Conservation (phyloP, 352 stramenopile genomes). For the Globisporangium paddicum region DNA sequence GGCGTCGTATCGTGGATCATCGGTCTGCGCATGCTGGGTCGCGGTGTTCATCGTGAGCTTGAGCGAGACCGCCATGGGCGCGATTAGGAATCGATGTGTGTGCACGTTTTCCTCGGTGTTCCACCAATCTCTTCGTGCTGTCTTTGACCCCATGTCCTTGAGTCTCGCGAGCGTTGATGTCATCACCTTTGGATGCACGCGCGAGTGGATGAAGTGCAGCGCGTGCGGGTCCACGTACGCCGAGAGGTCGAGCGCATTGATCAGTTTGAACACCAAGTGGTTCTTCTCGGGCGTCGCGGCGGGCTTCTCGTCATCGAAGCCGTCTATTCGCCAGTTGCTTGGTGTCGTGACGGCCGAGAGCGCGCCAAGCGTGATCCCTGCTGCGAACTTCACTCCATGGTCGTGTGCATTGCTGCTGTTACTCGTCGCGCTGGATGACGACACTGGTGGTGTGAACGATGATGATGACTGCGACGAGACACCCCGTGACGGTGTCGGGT, state of each 20-base stretch:
- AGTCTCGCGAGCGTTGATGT: slow-evolving; percentile 67
- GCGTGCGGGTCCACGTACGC: slow-evolving; percentile 83
- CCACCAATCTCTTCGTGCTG: slow-evolving; percentile 67
- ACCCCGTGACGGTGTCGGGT: slow-evolving; percentile 26
- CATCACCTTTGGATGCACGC: slow-evolving; percentile 72
- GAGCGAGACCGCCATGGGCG: slow-evolving; percentile 74
- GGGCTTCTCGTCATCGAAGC: slow-evolving; percentile 47
- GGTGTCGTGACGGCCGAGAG: slow-evolving; percentile 84
- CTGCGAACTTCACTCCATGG: slow-evolving; percentile 60
- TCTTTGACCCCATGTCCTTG: slow-evolving; percentile 80
- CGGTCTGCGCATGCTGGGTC: slow-evolving; percentile 55
- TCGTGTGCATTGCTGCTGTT: slow-evolving; percentile 6
- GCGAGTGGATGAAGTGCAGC: slow-evolving; percentile 85
- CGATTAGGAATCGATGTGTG: slow-evolving; percentile 77
- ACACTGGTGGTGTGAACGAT: slow-evolving; percentile 15
- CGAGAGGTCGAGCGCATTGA: slow-evolving; percentile 82
- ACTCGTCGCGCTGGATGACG: slow-evolving; percentile 9
- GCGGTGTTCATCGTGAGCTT: slow-evolving; percentile 90
- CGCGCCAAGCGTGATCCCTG: slow-evolving; percentile 71
- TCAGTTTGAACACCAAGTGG: slow-evolving; percentile 85
- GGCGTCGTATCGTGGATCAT: slow-evolving; percentile 74
- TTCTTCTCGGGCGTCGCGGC: slow-evolving; percentile 22
- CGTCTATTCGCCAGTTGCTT: slow-evolving; percentile 78
- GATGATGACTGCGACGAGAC: background rate
- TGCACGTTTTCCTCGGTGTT: slow-evolving; percentile 62